Evolutionary conservation across 2,329 filamentous ascomycete species (phyloP), one percentile per base, ranked within the genome.

Genomic region (Fusarium pseudograminearum): DNA sequence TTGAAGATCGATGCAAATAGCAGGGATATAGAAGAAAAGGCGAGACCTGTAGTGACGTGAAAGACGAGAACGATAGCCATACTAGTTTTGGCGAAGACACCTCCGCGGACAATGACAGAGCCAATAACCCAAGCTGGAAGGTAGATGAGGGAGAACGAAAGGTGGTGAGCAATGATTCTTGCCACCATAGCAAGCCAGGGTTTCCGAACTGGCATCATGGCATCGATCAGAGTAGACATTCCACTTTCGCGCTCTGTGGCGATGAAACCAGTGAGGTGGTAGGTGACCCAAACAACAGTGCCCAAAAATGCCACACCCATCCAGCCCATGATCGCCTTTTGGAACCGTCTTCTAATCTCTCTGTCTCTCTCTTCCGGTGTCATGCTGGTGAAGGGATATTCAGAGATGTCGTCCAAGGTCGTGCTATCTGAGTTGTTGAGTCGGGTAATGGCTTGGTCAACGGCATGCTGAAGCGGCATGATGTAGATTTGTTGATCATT

Each of bases 161-260:
- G 77, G 76, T 97, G 93, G 65, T 94, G 90, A 0, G 94, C 90
- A 11, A 94, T 76, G 16, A 97, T 84, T n/a, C 94, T 87, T 3
- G 91, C 90, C 24, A 89, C 87, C 79, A 95, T 93, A 12, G 91
- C 89, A 74, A 93, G 85, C 93, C 93, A 97, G 44, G 87, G 83
- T 50, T 85, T 85, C 57, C 86, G 85, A 57, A 92, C 92, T 1
- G 93, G 91, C 84, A 96, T 94, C 93, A 97, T 97, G 57, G 93
- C 91, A 79, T 98, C 94, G 44, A 98, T 89, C 30, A 98, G 84
- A 67, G 94, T 92, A 7, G 93, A 93, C 87, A 97, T 96, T 61
- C 94, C 94, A 18, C 89, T 84, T 81, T 98, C 94, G 58, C 94
- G 85, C 80, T 98, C 94, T 3, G 90, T 89, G 10, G 94, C 94